phyloP scores from a whole-genome alignment of 805 yeast species.

The Barnettozyma vustinii region DNA sequence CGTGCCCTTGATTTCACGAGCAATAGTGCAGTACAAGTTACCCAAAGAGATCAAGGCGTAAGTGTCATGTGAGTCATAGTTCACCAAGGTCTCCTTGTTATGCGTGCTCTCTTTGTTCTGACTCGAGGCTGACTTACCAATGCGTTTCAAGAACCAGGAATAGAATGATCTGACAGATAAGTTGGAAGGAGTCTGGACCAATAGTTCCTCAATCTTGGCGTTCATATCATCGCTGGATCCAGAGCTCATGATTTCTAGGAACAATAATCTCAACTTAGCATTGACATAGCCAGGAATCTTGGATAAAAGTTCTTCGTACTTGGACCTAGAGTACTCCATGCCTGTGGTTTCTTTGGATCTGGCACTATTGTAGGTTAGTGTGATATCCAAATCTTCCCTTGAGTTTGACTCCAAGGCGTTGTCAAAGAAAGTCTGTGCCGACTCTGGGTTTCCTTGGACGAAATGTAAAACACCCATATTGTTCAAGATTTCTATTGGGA shows the following conservation, averaged over 20 bases:
- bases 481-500: conserved; percentile 59
- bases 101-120: conserved; percentile 66
- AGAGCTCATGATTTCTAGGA: conserved; percentile 48
- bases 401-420: conserved; percentile 36
- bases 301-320: conserved; percentile 52
- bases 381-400: conserved; percentile 29
- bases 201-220: conserved; percentile 47
- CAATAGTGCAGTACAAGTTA: conserved; percentile 77
- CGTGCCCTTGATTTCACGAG: conserved; percentile 59
- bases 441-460: conserved; percentile 51
- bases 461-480: conserved; percentile 84
- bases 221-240: conserved; percentile 37
- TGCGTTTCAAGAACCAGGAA: conserved; percentile 78
- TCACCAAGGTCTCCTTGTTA: conserved; percentile 78
- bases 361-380: conserved; percentile 70
- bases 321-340: conserved; percentile 19
- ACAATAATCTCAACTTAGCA: conserved; percentile 68
- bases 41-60: conserved; percentile 90
- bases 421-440: conserved; percentile 52
- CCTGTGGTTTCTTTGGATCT: conserved; percentile 56
- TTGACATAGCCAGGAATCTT: conserved; percentile 65
- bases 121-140: conserved; percentile 35
- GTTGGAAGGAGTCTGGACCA: conserved; percentile 51
- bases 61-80: conserved; percentile 79
- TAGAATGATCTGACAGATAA: conserved; percentile 85